Percentiles rank a stretch among this genome's conserved stretches.
Conservation (phyloP, 768 basidiomycete species). For the Phylloporus rhodoxanthus region DNA sequence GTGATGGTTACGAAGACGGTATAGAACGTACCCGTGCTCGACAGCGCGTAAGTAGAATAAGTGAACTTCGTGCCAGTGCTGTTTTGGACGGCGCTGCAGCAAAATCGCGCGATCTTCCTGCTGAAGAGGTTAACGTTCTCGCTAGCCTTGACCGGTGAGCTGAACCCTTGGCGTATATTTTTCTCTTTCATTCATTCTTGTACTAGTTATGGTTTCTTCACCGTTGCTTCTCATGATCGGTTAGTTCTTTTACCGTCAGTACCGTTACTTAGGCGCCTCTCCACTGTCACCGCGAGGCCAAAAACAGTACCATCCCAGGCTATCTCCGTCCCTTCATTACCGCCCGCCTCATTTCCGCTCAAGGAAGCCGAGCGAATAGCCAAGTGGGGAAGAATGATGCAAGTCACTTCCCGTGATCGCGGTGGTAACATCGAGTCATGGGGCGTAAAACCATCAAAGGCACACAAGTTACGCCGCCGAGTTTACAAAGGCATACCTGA, state of each 20-base stretch:
- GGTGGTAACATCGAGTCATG: constrained; percentile 77
- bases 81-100: constrained; percentile 53
- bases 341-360: constrained; percentile 39
- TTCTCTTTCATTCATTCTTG: constrained; percentile 12
- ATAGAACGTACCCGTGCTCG: constrained; percentile 87
- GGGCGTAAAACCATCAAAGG: constrained; percentile 60
- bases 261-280: constrained; percentile 56
- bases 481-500: constrained; percentile 97
- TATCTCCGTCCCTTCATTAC: constrained; percentile 41
- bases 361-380: constrained; percentile 75
- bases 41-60: constrained; percentile 47
- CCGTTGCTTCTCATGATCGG: constrained; percentile 75
- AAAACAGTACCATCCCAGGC: constrained; percentile 42
- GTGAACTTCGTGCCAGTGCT: constrained; percentile 52
- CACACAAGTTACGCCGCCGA: constrained; percentile 62
- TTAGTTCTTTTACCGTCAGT: constrained; percentile 63
- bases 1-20: constrained; percentile 92
- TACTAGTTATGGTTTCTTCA: constrained; percentile 87
- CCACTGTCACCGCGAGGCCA: constrained; percentile 41
- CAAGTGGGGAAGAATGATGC: constrained; percentile 94
- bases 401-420: constrained; percentile 56
- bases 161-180: not conserved
- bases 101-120: constrained; percentile 60
- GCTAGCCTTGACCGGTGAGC: constrained; percentile 82
- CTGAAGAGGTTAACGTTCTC: constrained; percentile 70